phyloP scores from a whole-genome alignment of 176 grass and related monocot genomes.

The Rhynchospora tenuis region DNA sequence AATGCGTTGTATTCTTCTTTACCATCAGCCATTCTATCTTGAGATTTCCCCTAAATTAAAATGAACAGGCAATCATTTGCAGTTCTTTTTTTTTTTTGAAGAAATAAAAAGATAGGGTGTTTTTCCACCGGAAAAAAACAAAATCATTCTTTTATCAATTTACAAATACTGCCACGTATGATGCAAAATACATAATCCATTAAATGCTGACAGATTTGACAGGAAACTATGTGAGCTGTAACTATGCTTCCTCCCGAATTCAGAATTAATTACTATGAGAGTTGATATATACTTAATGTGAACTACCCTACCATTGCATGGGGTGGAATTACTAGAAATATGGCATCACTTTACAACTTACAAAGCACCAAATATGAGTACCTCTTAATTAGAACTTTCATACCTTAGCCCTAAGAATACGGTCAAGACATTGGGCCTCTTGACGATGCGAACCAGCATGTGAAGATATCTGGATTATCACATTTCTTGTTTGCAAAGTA shows the following conservation, averaged over 20 bases:
- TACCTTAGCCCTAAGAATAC: constrained; percentile 99
- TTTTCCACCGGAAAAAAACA: too few relatives aligned
- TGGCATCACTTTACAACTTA: not conserved
- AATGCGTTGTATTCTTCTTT: constrained; percentile 99
- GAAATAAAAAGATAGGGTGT: too few relatives aligned
- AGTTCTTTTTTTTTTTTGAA: too few relatives aligned
- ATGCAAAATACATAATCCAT: too few relatives aligned
- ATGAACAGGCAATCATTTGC: not conserved
- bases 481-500: constrained; percentile 30
- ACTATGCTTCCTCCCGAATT: too few relatives aligned
- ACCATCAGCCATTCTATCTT: constrained; percentile 95
- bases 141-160: too few relatives aligned
- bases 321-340: too few relatives aligned
- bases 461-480: constrained; percentile 97
- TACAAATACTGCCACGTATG: too few relatives aligned
- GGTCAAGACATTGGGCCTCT: constrained; percentile 94
- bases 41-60: constrained; percentile 56
- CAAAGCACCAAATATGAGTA: not conserved
- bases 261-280: not conserved
- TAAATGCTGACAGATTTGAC: too few relatives aligned
- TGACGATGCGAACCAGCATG: constrained; percentile 96
- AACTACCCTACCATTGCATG: too few relatives aligned
- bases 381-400: not conserved
- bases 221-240: too few relatives aligned
- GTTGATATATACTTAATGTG: not conserved